Evolutionary conservation across 179 eudicot species (phyloP).

Genomic region (Vitellaria paradoxa): DNA sequence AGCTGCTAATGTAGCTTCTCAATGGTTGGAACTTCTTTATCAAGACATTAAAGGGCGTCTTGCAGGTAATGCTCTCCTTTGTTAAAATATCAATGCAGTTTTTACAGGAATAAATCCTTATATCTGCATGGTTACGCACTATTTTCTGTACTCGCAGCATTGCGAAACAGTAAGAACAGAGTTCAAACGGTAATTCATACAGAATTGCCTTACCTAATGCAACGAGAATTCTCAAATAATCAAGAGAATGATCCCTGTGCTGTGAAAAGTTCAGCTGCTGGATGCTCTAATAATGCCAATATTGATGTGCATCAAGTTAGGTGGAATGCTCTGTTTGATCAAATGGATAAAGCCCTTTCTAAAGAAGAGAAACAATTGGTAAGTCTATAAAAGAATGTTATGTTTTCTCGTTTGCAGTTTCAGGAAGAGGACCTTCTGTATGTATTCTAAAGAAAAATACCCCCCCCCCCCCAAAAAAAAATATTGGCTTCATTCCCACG

Average conservation of each 20-base stretch:
- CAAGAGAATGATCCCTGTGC: conserved; percentile 43
- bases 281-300: conserved; percentile 17
- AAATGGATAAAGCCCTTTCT: conserved; percentile 62
- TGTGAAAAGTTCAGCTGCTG: conserved; percentile 22
- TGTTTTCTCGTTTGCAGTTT: no score
- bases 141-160: conserved; percentile 47
- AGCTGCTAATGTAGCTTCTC: conserved; percentile 90
- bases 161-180: conserved; percentile 78
- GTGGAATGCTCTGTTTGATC: conserved; percentile 68
- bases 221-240: conserved; percentile 57
- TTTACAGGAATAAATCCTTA: not conserved
- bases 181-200: conserved; percentile 64
- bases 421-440: not conserved
- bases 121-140: not conserved
- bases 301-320: conserved; percentile 54
- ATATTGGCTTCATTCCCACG: not conserved
- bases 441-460: not conserved
- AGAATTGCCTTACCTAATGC: conserved; percentile 66
- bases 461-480: no score
- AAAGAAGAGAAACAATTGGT: conserved; percentile 85
- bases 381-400: conserved; percentile 22
- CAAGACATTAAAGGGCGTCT: conserved; percentile 89
- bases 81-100: not conserved
- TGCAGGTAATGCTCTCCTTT: conserved; percentile 45
- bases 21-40: conserved; percentile 85